Conservation (phyloP, 2,329 filamentous ascomycete species). For the Diaporthe sp. region DNA sequence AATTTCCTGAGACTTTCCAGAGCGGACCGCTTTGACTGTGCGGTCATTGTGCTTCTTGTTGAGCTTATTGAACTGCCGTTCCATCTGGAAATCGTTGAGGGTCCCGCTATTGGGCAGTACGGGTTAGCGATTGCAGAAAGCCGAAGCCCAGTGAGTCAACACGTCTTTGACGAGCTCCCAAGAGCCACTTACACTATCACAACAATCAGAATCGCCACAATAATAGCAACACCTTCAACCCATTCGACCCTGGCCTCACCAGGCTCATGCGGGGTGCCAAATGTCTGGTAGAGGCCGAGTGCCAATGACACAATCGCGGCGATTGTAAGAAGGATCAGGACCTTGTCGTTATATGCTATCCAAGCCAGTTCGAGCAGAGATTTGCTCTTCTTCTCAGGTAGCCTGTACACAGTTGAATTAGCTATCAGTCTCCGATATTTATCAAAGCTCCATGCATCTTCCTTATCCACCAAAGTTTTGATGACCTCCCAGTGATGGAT, state of each 20-base stretch:
- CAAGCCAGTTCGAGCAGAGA: constrained; percentile 73
- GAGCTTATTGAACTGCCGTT: constrained; percentile 73
- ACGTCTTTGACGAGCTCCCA: background rate
- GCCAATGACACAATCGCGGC: constrained; percentile 76
- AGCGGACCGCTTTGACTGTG: constrained; percentile 68
- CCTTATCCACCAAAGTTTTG: background rate
- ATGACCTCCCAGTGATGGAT: background rate
- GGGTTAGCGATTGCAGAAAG: background rate
- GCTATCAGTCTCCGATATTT: background rate
- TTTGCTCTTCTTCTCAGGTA: constrained; percentile 74
- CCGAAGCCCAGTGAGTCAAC: background rate
- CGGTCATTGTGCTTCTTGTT: constrained; percentile 74
- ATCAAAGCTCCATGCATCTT: background rate
- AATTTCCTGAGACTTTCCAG: constrained; percentile 73
- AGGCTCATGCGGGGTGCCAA: constrained; percentile 60
- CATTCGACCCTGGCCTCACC: constrained; percentile 67
- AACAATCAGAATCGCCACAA: constrained; percentile 74
- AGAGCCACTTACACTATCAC: constrained; percentile 59
- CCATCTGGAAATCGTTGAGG: constrained; percentile 77
- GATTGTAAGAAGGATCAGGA: constrained; percentile 74
- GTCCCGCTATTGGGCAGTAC: constrained; percentile 54
- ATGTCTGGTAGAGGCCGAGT: constrained; percentile 76
- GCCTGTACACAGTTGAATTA: constrained; percentile 43
- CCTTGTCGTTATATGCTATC: constrained; percentile 77
- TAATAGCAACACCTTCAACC: constrained; percentile 77